A percentile compares a stretch with the other conserved stretches of the same genome.
phyloP scores from a whole-genome alignment of 1,284 basidiomycete species.

The Coriolopsis trogii region DNA sequence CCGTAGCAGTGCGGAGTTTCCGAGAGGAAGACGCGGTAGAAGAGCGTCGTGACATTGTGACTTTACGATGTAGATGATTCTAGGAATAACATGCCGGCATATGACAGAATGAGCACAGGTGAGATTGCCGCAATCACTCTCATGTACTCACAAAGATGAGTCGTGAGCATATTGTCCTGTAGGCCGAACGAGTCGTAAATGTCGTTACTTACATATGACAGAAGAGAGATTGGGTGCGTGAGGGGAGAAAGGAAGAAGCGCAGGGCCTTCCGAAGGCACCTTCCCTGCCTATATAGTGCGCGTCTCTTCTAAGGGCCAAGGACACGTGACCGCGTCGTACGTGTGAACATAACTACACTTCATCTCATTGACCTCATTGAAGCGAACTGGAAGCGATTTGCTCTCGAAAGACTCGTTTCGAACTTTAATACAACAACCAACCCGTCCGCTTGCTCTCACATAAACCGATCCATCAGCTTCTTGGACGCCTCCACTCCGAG shows the following conservation, averaged over 20 bases:
- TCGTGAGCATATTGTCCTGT: conserved; percentile 9
- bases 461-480: conserved; percentile 32
- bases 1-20: conserved; percentile 2
- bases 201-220: conserved; percentile 21
- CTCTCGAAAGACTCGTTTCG: too few relatives aligned
- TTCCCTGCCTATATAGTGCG: conserved; percentile 14
- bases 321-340: conserved; percentile 20
- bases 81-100: too few relatives aligned
- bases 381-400: too few relatives aligned
- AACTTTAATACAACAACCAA: not conserved
- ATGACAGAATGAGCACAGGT: too few relatives aligned
- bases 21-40: not conserved
- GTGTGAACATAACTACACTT: conserved; percentile 2
- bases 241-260: conserved; percentile 5
- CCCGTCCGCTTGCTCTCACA: too few relatives aligned
- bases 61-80: not conserved
- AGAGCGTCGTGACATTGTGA: conserved; percentile 1
- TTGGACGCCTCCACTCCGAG: conserved; percentile 36
- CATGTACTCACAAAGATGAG: conserved; percentile 13
- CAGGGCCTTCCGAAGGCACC: conserved; percentile 8
- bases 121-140: not conserved
- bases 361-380: too few relatives aligned
- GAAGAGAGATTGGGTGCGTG: not conserved
- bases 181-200: conserved; percentile 9
- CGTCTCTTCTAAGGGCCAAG: not conserved